Percentiles rank a stretch among this genome's conserved stretches.
phyloP scores from a whole-genome alignment of 2,329 filamentous ascomycete species.

The Paecilomyces sp. region DNA sequence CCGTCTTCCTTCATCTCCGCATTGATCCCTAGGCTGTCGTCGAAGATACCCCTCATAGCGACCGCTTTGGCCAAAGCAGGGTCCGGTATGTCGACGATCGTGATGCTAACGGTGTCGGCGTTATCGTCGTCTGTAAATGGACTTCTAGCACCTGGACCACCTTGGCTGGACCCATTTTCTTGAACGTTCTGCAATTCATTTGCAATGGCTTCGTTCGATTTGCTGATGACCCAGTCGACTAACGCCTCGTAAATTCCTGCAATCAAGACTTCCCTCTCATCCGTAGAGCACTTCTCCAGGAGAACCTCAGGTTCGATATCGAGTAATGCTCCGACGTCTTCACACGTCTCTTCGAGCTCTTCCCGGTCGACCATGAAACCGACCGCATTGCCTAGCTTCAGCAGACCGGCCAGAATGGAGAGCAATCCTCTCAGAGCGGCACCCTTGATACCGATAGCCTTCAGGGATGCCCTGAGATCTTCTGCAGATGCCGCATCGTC shows the following conservation, averaged over 20 bases:
- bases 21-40: conserved; percentile 89
- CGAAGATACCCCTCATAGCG: conserved; percentile 85
- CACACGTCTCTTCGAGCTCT: conserved; percentile 73
- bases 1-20: conserved; percentile 96
- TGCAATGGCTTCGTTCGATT: conserved; percentile 79
- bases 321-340: conserved; percentile 80
- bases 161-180: conserved; percentile 59
- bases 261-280: conserved; percentile 76
- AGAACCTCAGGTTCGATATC: conserved; percentile 82
- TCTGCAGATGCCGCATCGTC: conserved; percentile 91
- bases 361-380: conserved; percentile 82
- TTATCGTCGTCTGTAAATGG: conserved; percentile 64
- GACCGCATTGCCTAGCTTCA: conserved; percentile 87
- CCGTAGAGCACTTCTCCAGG: conserved; percentile 68
- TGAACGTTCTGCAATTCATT: conserved; percentile 64
- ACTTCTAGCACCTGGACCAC: conserved; percentile 52
- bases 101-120: conserved; percentile 81
- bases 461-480: conserved; percentile 80
- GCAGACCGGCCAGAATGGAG: conserved; percentile 72
- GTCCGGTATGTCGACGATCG: conserved; percentile 77
- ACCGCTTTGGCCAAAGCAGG: conserved; percentile 77
- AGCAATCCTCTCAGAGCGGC: conserved; percentile 74
- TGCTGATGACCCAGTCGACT: conserved; percentile 87
- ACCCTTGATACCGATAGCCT: conserved; percentile 90
- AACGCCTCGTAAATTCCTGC: conserved; percentile 86